These are phyloP conservation scores for Russula compacta DNA, from an alignment of 768 basidiomycete genomes.

Conservation along the genomic window DNA sequence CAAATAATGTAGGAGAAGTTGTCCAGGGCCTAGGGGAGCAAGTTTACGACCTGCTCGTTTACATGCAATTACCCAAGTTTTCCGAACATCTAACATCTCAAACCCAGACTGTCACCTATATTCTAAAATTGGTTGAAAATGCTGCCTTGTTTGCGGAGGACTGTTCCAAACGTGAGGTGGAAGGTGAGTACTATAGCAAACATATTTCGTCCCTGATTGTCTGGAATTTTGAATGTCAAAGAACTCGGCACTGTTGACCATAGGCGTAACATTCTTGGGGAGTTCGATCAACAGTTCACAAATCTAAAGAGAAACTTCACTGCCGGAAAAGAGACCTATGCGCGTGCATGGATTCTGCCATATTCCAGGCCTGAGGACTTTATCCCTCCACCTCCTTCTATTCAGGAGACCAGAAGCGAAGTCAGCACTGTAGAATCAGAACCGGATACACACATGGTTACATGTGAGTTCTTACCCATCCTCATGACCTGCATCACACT, in stretches of 20 bases:
- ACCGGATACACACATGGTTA: not conserved
- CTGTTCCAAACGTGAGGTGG: not conserved
- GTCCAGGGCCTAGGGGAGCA: not conserved
- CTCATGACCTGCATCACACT: not conserved
- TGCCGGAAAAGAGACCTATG: not conserved
- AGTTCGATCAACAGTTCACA: not conserved
- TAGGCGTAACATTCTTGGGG: not conserved
- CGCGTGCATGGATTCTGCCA: not conserved
- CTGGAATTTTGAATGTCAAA: not conserved
- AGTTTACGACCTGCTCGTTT: not conserved
- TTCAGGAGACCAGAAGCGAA: not conserved
- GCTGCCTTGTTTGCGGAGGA: slow-evolving; percentile 14
- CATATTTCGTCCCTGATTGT: not conserved
- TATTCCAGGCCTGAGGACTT: not conserved
- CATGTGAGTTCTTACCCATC: not conserved
- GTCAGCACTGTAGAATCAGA: not conserved
- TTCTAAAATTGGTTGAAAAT: not conserved
- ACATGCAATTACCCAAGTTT: not conserved
- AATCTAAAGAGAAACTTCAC: slow-evolving; percentile 5
- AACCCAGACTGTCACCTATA: not conserved
- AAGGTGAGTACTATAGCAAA: not conserved
- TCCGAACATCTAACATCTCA: not conserved
- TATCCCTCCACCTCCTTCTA: not conserved
- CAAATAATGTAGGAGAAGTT: not conserved
- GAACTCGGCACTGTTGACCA: not conserved